These are phyloP conservation scores for Diplocarpon mali DNA, from an alignment of 2,329 filamentous ascomycete species.

Conservation along the genomic window DNA sequence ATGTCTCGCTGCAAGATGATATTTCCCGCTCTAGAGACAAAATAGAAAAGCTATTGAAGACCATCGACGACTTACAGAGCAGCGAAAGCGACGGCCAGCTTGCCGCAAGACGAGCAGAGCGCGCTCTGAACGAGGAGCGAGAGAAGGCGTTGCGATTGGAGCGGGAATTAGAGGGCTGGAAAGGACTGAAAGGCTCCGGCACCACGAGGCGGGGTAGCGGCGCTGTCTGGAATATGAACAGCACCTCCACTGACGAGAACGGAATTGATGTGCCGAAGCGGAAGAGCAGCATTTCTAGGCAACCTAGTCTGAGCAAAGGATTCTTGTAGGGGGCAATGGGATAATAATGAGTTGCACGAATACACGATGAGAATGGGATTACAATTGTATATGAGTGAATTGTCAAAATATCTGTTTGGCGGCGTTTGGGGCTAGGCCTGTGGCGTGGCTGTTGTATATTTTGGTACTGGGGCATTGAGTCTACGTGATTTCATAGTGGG, in stretches of 20 bases:
- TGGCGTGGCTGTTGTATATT: too few species aligned
- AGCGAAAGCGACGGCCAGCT: constrained; percentile 76
- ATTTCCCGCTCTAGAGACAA: constrained; percentile 79
- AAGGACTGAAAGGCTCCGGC: constrained; percentile 43
- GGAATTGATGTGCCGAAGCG: constrained; percentile 47
- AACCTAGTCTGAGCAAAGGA: constrained; percentile 65
- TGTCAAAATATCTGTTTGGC: too few species aligned
- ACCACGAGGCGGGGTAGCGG: constrained; percentile 9
- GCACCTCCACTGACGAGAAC: constrained; percentile 16
- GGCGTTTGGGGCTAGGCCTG: too few species aligned
- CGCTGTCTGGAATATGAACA: constrained; percentile 11
- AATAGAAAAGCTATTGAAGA: constrained; percentile 75
- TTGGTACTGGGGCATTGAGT: too few species aligned
- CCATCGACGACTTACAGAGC: constrained; percentile 88
- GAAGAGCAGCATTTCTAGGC: constrained; percentile 53
- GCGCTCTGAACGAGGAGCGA: constrained; percentile 78
- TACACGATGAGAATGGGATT: too few species aligned
- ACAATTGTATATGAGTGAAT: too few species aligned
- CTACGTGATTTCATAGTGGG: too few species aligned
- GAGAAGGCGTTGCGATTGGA: constrained; percentile 77
- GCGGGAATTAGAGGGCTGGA: constrained; percentile 77
- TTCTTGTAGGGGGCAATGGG: constrained; percentile 38
- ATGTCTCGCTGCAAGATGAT: constrained; percentile 70
- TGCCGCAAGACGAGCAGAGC: constrained; percentile 71
- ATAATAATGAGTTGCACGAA: too few species aligned